Base-by-base conservation (phyloP, 495 filamentous ascomycete species). In the Daldinia childiae region DNA sequence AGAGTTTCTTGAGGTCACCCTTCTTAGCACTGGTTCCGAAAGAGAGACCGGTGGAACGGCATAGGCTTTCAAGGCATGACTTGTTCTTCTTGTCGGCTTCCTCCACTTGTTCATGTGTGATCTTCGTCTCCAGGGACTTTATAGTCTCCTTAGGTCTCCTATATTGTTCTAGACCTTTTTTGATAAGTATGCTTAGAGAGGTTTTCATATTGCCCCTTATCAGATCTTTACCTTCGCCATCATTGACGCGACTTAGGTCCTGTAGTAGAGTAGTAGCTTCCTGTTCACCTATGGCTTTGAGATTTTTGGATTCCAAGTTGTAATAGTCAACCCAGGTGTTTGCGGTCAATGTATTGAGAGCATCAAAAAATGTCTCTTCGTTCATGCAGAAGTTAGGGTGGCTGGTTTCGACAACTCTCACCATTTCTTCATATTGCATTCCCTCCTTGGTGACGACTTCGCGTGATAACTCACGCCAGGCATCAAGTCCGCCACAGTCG, bases 291-390 rank as follows among this genome's bases (percentile, higher is more conserved):
- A 72, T 58, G 0, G 12, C 3, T 3, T 58, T 4, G 12, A 72
- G 4, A 8, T 71, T 27, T 1, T 26, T 4, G 1, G 1, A 0
- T 6, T 15, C 3, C 19, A 74, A 11, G 0, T 54, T 4, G 30
- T 62, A 74, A 38, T 58, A 74, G 21, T 61, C 45, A 21, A 24
- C n/a, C 68, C 72, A 72, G 6, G 60, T 17, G 6, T 24, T 59
- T 0, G 29, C 24, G 41, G 62, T 51, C 2, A 21, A 11, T 15
- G 9, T 52, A 6, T 41, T 34, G 15, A 52, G 12, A 43, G 30
- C 38, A 2, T 32, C 3, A 9, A 69, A 17, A 15, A 66, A 62
- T 5, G n/a, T 1, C 19, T 62, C 43, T 14, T 62, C 51, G 24
- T 2, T 57, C 21, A 12, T 12, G 17, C 32, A 5, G 51, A 59